Evolutionary conservation across 2,329 filamentous ascomycete species (phyloP).

Genomic region (Didymella pinodella): DNA sequence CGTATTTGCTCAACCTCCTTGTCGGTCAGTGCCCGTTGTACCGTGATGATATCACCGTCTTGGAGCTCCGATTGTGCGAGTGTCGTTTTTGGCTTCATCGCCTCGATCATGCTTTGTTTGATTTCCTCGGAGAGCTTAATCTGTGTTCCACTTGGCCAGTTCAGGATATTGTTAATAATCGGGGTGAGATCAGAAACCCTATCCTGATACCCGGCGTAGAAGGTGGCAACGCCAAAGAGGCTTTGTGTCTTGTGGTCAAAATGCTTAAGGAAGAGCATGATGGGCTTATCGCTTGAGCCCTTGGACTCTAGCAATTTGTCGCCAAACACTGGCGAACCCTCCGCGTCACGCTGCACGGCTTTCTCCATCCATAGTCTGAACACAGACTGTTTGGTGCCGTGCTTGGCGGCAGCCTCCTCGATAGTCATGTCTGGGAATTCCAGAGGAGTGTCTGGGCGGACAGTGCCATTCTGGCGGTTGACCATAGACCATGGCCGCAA

Average conservation of each 20-base stretch:
- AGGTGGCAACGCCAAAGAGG: constrained; percentile 78
- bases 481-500: constrained; percentile 97
- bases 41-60: constrained; percentile 96
- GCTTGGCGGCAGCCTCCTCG: constrained; percentile 72
- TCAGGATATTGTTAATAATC: constrained; percentile 81
- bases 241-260: constrained; percentile 82
- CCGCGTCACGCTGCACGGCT: constrained; percentile 71
- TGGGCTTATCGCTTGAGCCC: constrained; percentile 62
- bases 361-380: constrained; percentile 87
- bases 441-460: constrained; percentile 87
- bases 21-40: constrained; percentile 72
- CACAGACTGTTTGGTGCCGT: constrained; percentile 70
- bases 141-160: constrained; percentile 78
- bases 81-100: constrained; percentile 88
- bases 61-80: constrained; percentile 92
- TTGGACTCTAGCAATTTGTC: constrained; percentile 65
- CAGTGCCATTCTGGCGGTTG: constrained; percentile 96
- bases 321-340: constrained; percentile 77
- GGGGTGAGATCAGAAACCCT: constrained; percentile 86
- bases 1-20: constrained; percentile 52
- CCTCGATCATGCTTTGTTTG: constrained; percentile 96
- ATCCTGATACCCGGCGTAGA: constrained; percentile 87
- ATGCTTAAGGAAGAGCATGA: constrained; percentile 90
- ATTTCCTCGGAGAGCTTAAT: constrained; percentile 92
- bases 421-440: constrained; percentile 74